Conservation (phyloP, 1,139 yeast species). For the Pneumocystis jirovecii region DNA sequence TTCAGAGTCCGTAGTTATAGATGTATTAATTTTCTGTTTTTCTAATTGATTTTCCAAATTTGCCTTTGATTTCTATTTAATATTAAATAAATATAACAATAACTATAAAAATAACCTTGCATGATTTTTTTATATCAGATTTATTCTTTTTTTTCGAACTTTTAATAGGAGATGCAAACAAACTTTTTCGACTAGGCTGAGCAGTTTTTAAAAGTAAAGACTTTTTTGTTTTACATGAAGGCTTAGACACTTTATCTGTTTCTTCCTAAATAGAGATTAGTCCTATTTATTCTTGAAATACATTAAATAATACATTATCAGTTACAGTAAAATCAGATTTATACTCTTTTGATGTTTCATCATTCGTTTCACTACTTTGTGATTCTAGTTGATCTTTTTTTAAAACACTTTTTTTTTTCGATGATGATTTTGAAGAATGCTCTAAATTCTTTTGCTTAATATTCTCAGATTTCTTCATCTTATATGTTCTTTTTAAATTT, state of each 20-base stretch:
- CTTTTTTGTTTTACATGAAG: background rate
- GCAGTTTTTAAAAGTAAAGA: background rate
- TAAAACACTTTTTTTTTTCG: background rate
- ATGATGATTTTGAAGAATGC: background rate
- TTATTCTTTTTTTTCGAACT: background rate
- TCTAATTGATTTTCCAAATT: background rate
- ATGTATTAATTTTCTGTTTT: background rate
- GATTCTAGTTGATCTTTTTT: background rate
- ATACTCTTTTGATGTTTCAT: background rate
- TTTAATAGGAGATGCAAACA: background rate
- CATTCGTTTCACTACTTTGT: background rate
- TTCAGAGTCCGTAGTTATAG: background rate
- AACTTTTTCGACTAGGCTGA: background rate
- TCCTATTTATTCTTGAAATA: background rate
- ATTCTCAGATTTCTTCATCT: background rate
- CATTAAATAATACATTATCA: background rate
- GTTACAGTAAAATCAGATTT: background rate
- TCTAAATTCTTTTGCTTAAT: background rate
- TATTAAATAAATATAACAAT: background rate
- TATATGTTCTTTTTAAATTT: background rate
- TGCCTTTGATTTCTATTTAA: background rate
- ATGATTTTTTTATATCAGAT: background rate
- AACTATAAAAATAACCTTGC: background rate
- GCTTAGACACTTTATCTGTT: background rate
- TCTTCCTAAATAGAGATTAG: background rate